Base-by-base conservation (phyloP, 768 basidiomycete species). In the Xanthoconium purpureum region DNA sequence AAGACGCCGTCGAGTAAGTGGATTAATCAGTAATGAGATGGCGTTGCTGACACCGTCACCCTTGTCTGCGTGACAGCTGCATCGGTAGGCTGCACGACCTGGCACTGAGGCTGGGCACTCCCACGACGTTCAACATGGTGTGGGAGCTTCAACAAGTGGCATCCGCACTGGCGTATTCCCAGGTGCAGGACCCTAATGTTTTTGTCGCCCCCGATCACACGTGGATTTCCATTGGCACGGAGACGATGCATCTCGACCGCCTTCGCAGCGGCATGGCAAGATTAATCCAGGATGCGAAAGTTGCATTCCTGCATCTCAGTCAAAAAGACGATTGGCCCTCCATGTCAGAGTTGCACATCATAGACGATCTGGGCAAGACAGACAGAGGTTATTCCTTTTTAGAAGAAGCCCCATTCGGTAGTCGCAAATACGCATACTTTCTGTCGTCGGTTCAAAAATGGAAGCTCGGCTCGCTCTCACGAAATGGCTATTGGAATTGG, bases 111-210 rank as follows among this genome's bases (percentile, higher is more conserved):
- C 9, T 59, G 13, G 47, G 55, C 2, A n/a, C 2, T 0, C 55
- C 50, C 0, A 57, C 47, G 0, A 44, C 58, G 0, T 60, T 49
- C 44, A 60, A 60, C 39, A 53, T 57, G 56, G 9, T 60, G 1
- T 60, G 47, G 37, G 59, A 60, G 39, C 48, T 58, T 14, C 56
- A 58, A 8, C 56, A 60, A 5, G 33, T 45, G 2, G 59, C 59
- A 0, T 57, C 56, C 2, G 15, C 47, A 1, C 45, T 57, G 2
- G 59, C 52, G 3, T 47, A 32, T 29, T 30, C 38, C 5, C 48
- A 57, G 18, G 44, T 53, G 3, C 33, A 47, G 33, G 59, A 58
- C 1, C 56, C 59, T 0, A 46, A 50, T 0, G 56, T 60, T 3
- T 58, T 46, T 3, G 44, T 60, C 0, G 38, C 47, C 24, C 59